Conservation (phyloP, 106 monocot genomes). For the Acanthochlamys bracteata region DNA sequence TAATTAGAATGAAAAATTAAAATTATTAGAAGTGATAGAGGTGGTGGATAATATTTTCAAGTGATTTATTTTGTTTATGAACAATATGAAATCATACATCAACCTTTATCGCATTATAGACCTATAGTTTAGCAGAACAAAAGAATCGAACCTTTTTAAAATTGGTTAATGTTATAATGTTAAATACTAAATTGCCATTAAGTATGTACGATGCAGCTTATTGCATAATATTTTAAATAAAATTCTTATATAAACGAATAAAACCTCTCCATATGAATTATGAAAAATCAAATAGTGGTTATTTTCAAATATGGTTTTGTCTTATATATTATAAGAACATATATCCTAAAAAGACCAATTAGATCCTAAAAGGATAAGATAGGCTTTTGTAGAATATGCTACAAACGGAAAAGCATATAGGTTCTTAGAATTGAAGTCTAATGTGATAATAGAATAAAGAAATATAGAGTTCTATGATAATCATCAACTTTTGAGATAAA, state of each 20-base stretch:
- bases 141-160: no score
- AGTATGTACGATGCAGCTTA: neutral
- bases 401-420: neutral
- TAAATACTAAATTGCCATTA: neutral
- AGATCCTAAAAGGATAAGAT: neutral
- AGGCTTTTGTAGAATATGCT: neutral
- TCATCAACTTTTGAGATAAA: neutral
- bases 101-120: neutral
- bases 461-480: neutral
- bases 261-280: constrained; percentile 2
- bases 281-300: neutral
- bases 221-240: neutral
- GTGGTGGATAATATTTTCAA: constrained; percentile 2
- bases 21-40: constrained; percentile 3
- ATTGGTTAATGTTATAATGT: no score
- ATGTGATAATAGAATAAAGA: neutral
- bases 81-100: neutral
- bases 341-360: constrained; percentile 2
- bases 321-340: neutral
- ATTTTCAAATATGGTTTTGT: constrained; percentile 6
- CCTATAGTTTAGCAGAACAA: neutral
- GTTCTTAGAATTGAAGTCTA: neutral
- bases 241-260: neutral
- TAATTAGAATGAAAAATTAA: neutral
- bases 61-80: no score